Conservation (phyloP, 306 rosid species). For the Chamaecrista fasciculata region DNA sequence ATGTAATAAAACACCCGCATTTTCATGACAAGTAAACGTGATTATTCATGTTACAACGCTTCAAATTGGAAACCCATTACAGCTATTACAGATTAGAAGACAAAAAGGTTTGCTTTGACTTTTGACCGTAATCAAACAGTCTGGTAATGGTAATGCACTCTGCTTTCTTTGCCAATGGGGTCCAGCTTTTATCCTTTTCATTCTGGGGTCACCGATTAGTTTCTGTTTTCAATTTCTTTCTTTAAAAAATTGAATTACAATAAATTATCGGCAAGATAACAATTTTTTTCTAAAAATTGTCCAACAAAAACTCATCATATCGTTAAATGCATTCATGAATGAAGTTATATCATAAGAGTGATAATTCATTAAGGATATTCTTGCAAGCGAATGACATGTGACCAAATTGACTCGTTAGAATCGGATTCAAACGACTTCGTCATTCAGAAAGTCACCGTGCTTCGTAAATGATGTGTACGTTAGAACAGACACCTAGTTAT, state of each 20-base stretch:
- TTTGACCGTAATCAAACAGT: neutral
- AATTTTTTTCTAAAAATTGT: neutral
- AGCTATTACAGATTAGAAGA: neutral
- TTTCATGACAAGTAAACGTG: neutral
- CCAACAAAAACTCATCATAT: neutral
- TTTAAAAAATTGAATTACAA: neutral
- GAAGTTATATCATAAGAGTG: no score
- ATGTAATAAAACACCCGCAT: neutral
- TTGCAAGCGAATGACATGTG: no score
- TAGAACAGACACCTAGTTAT: neutral
- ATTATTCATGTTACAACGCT: neutral
- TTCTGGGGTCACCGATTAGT: no score
- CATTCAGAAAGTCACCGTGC: neutral
- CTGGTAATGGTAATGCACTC: neutral
- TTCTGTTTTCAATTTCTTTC: neutral
- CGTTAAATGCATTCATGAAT: no score
- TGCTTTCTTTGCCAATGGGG: neutral
- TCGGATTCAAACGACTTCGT: neutral
- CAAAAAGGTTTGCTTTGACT: slow-evolving; percentile 10
- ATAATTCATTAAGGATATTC: no score
- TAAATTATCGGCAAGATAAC: neutral
- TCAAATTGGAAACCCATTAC: neutral
- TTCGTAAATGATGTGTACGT: neutral
- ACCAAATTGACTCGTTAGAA: no score
- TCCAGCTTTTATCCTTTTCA: neutral